Conservation (phyloP, 345 rosid genomes). For the Odontarrhena argentea region DNA sequence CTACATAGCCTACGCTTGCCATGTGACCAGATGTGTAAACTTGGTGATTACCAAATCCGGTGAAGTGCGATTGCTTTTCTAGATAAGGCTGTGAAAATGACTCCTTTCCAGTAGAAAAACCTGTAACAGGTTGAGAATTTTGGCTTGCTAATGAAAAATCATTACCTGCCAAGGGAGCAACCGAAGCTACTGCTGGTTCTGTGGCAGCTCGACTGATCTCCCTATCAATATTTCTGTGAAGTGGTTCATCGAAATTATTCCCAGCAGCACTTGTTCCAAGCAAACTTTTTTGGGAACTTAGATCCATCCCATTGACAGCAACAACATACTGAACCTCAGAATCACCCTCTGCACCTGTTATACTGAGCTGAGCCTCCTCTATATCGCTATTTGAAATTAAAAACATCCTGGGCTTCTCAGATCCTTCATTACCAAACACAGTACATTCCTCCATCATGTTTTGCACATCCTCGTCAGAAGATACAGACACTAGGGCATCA, state of each 20-base stretch:
- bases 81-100: slow-evolving; percentile 40
- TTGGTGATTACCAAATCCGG: slow-evolving; percentile 38
- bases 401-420: slow-evolving; percentile 46
- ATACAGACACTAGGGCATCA: slow-evolving; percentile 45
- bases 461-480: slow-evolving; percentile 48
- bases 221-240: slow-evolving; percentile 30
- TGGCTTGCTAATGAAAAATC: slow-evolving; percentile 34
- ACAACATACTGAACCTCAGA: slow-evolving; percentile 48
- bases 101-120: slow-evolving; percentile 28
- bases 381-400: slow-evolving; percentile 42
- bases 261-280: slow-evolving; percentile 27
- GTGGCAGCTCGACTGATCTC: slow-evolving; percentile 40
- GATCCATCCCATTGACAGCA: slow-evolving; percentile 46
- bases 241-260: slow-evolving; percentile 39
- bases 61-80: slow-evolving; percentile 34
- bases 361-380: slow-evolving; percentile 41
- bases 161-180: slow-evolving; percentile 28
- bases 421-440: slow-evolving; percentile 41
- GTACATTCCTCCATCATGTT: slow-evolving; percentile 47
- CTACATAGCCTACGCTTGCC: slow-evolving; percentile 32
- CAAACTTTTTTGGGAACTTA: slow-evolving; percentile 34
- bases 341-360: slow-evolving; percentile 40
- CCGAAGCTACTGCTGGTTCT: slow-evolving; percentile 39
- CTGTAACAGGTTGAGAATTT: slow-evolving; percentile 41
- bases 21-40: slow-evolving; percentile 39